Evolutionary conservation across 192 early-diverging fungal genomes (phyloP), one percentile per base, ranked within the genome.

Genomic region (Coemansia sp.): DNA sequence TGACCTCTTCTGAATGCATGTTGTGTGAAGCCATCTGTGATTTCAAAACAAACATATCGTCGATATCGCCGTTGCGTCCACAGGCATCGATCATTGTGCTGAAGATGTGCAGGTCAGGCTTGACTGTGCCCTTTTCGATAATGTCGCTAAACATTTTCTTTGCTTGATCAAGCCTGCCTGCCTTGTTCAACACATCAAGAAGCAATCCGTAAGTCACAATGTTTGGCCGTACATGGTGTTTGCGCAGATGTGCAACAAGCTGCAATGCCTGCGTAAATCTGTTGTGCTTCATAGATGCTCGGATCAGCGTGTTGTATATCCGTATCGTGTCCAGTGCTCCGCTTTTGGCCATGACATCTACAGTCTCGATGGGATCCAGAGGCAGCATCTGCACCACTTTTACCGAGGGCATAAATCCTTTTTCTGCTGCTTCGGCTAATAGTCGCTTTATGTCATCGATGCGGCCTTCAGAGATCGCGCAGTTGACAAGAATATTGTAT

Each of bases 171-270:
- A 72, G 51, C 17, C 70, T 69, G 1, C 67, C 70, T 5, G 76
- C 76, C 73, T 83, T 83, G 81, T 52, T 78, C 20, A 78, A 70
- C 11, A 70, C 65, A 39, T 83, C 81, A 8, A 83, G 69, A n/a
- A 83, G 76, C 54, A 78, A 34, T 3, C 69, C 70, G 41, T 83
- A 83, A 0, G 81, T 83, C n/a, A 75, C 67, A 7, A 69, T 62
- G 51, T 83, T 83, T 2, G 81, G 65, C 45, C 43, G 28, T 15
- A 75, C 67, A 11, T 32, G 39, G 35, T 75, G 51, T 12, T 60
- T 66, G n/a, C 73, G 72, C 72, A 83, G 48, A 32, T 78, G 81
- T 5, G 38, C 76, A 2, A 78, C 56, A 11, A 83, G 72, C 59
- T 75, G 70, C 61, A 73, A 64, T 3, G 67, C 76, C 36, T 62